Conservation (phyloP, 768 basidiomycete genomes). For the Gymnopilus dilepis region DNA sequence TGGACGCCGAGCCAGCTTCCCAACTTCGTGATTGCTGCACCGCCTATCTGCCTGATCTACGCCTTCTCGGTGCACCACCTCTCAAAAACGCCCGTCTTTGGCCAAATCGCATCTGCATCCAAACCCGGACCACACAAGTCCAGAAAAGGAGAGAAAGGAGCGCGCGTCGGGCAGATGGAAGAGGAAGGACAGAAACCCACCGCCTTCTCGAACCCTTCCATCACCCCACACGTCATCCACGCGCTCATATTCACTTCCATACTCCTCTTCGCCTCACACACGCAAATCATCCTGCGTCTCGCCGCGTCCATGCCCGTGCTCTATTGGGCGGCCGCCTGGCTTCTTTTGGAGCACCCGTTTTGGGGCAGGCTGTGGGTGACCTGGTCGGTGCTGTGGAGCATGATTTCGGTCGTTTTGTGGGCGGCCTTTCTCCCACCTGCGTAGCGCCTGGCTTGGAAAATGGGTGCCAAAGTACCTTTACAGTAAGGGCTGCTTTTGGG, state of each 20-base stretch:
- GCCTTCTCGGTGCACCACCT: slow-evolving; percentile 45
- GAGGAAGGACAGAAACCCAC: too few species aligned
- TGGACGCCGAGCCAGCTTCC: slow-evolving; percentile 86
- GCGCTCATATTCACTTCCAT: slow-evolving; percentile 63
- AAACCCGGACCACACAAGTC: background rate
- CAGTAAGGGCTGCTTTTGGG: too few species aligned
- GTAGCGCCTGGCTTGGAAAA: slow-evolving; percentile 37
- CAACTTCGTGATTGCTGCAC: slow-evolving; percentile 83
- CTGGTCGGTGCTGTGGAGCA: slow-evolving; percentile 84
- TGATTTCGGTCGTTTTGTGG: slow-evolving; percentile 77
- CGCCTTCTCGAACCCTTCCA: slow-evolving; percentile 28
- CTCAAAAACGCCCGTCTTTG: slow-evolving; percentile 12
- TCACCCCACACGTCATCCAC: slow-evolving; percentile 80
- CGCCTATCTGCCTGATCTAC: slow-evolving; percentile 62
- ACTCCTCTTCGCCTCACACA: slow-evolving; percentile 81
- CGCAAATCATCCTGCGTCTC: slow-evolving; percentile 84
- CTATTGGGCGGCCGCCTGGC: slow-evolving; percentile 86
- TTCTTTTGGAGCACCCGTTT: slow-evolving; percentile 54
- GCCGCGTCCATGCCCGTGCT: slow-evolving; percentile 76
- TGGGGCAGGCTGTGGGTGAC: slow-evolving; percentile 68
- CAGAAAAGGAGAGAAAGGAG: background rate
- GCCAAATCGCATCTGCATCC: too few species aligned
- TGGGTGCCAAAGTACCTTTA: too few species aligned
- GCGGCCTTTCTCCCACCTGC: slow-evolving; percentile 91
- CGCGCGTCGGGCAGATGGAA: too few species aligned